Conservation (phyloP, 306 rosid species). For the Ormosia semicastrata region DNA sequence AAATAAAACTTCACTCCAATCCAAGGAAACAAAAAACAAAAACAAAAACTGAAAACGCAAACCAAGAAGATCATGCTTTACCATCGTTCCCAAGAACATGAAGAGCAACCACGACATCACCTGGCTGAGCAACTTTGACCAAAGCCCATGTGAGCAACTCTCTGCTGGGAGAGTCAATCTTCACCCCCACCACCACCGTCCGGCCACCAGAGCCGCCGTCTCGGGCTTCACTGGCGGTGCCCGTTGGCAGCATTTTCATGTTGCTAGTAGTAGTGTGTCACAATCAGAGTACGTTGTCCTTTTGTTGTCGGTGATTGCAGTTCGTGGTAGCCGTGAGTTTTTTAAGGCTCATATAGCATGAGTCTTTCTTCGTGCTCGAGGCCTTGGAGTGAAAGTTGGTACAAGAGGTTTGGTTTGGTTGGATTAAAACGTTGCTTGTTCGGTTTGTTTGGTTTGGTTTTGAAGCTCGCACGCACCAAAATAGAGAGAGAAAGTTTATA, state of each 20-base stretch:
- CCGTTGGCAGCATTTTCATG: slow-evolving; percentile 47
- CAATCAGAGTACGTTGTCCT: slow-evolving; percentile 23
- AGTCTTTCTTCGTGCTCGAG: no score
- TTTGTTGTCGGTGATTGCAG: slow-evolving; percentile 29
- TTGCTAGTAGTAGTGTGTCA: neutral
- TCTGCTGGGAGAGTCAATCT: slow-evolving; percentile 66
- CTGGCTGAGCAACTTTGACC: slow-evolving; percentile 83
- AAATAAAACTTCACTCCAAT: slow-evolving; percentile 12
- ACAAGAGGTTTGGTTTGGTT: slow-evolving; percentile 30
- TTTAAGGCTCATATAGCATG: neutral
- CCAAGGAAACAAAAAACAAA: neutral
- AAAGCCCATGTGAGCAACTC: slow-evolving; percentile 90
- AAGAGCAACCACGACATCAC: slow-evolving; percentile 80
- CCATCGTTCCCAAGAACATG: slow-evolving; percentile 80
- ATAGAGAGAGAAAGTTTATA: slow-evolving; percentile 27
- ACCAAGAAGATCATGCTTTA: neutral
- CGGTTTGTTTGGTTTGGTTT: neutral
- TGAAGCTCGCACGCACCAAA: slow-evolving; percentile 32
- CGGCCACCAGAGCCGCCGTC: slow-evolving; percentile 47
- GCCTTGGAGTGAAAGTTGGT: neutral
- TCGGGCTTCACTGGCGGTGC: slow-evolving; percentile 29
- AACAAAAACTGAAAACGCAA: neutral
- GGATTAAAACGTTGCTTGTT: slow-evolving; percentile 5
- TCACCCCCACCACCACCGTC: slow-evolving; percentile 75
- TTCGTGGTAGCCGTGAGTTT: neutral